Evolutionary conservation across 2,329 filamentous ascomycete species (phyloP), one percentile per base, ranked within the genome.

Genomic region (Magnaporthales sp.): DNA sequence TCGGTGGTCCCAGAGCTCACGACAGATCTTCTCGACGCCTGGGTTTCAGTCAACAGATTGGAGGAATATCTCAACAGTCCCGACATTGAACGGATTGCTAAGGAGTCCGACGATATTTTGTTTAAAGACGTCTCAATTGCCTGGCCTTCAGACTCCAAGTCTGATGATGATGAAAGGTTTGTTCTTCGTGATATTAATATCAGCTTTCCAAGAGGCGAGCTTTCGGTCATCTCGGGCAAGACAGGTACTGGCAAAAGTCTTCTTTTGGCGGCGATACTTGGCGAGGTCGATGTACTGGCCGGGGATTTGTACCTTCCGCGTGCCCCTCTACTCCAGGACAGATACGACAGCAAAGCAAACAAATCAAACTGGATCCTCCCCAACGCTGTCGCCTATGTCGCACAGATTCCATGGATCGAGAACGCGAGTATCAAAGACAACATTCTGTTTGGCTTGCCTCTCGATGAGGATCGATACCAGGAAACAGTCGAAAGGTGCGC

Each of bases 371-470:
- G 91, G 91, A 87, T 90, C 61, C 82, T 92, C 19, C 83, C 88
- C 8, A 83, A 84, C 2, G 84, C 89, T 1, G 83, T 93, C 63
- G 91, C 91, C 0, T 94, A 89, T 71, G 89, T 93, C 38, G 86
- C 89, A 1, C 91, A 93, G 73, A 92, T 90, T 8, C 91, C 91
- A 0, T 95, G 91, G 91, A 91, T 95, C 63, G 91, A 94, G 73
- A 94, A 93, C 71, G 90, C 89, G 0, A 90, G 87, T 6, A 88
- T 96, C 68, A 87, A 84, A 67, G 88, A 92, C 61, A 96, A 95
- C 71, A 90, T 95, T 64, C 75, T 92, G 0, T 95, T 94, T 69
- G 91, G 91, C 0, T 79, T 93, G 2, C 91, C 91, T 0, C 84
- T 83, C 31, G 85, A 92, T 66, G 79, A 87, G 67, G 79, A 83